Base-by-base conservation (phyloP, 306 rosid species). In the Sicyos edulis region DNA sequence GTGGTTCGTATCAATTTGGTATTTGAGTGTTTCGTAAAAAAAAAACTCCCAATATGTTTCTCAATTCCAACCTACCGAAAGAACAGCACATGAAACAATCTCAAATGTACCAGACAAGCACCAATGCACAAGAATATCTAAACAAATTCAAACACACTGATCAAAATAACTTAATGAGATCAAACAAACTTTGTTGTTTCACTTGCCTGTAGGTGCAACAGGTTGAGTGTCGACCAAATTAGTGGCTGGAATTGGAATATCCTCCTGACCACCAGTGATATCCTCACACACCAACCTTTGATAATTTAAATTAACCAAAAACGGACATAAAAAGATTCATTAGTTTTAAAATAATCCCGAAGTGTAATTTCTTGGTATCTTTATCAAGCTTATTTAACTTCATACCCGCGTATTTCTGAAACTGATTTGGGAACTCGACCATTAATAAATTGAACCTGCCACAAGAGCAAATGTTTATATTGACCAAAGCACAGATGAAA, bases 221-320 rank as follows among this genome's bases (percentile, higher is more conserved):
- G 97, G 88, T 57, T 92, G 89, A 19, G 87, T 91, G 76, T 91
- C 99, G 44, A 93, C 95, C 88, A 93, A 76, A 82, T 93, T 93
- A 14, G 99, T 93, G 52, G 92, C 97, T 20, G 96, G 97, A 77
- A 93, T 88, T 6, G 99, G 96, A 37, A 80, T 54, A 74, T 78
- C 75, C 83, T 93, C 99, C 74, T 82, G 84, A 58, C 99, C 95
- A 22, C 80, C 88, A 47, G 91, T 80, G 58, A 91, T 89, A 83
- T 93, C 99, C 66, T 87, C 87, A 29, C 89, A 91, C 58, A 91
- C 96, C 88, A 93, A 88, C 78, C 98, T 93, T 74, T 60, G 81
- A 72, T 29, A 82, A 75, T 16, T 61, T 58, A 75, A 71, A 26
- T 83, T 42, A 49, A 55, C 45, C 42, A 32, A 26, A 70, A 71